Base-by-base conservation (phyloP, 176 grass and related monocot genomes). In the Lolium perenne region DNA sequence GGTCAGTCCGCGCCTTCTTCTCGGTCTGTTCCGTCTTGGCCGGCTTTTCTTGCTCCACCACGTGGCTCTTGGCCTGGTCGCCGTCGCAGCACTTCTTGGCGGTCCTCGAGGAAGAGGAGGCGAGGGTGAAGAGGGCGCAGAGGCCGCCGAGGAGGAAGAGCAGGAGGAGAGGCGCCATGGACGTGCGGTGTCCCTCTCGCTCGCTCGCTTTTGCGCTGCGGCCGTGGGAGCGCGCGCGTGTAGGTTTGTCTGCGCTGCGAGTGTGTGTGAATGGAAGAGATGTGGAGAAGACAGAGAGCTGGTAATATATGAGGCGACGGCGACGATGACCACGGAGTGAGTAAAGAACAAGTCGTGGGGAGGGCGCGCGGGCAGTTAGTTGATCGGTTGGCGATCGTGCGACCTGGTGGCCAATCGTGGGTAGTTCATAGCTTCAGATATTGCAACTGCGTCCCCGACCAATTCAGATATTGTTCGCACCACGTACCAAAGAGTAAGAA, bases 141-240 rank as follows among this genome's bases (percentile, higher is more conserved):
- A 94, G 84, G 81, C 87, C 82, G 71, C 90, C 56, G 77, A 94
- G 69, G 80, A 94, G 71, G 71, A 84, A 80, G 77, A 94, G 68
- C 65, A 89, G 59, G 72, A 94, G 77, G 57, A 94, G 81, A 78
- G 89, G 83, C 72, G 84, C 84, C 92, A 94, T 94, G 86, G 60
- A 32, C 6, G 40, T 10, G 1, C 15, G 6, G 7, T 15, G 5
- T 32, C 13, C 26, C 18, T 55, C 41, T 43, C 41, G 1, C 32
- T 35, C 5, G 20, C 5, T 68, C 21, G 23, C 48, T 35, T 4
- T 8, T 11, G 74, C 20, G 65, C 71, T 12, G 60, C 41, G 8
- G 20, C 35, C 0, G 58, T 26, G n/a, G 8, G 72, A 26, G 47
- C 45, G 82, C 23, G 32, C 32, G 41, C 6, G 79, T 0, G 70